Evolutionary conservation across 306 rosid species (phyloP), one percentile per base, ranked within the genome.

Genomic region (Vigna unguiculata): DNA sequence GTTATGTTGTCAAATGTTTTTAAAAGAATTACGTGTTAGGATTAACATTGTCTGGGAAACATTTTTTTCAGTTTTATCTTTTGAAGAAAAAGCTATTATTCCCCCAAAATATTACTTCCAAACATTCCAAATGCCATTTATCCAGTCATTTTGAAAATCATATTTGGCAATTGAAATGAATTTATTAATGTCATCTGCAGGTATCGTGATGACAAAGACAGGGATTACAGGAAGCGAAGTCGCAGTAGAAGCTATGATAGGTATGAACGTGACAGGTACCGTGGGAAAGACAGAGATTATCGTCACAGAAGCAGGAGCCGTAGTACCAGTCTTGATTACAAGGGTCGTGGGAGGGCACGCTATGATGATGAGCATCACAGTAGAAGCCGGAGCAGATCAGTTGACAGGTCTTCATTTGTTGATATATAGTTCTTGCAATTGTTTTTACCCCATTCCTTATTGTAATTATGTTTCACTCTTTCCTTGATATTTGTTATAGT

Each of bases 221-320:
- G 87, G 63, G 90, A 87, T 74, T 78, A 87, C 55, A 86, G 78
- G 84, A 91, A 75, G 84, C 87, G 92, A 84, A 89, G 92, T 65
- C 93, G 88, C 68, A 93, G 96, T 84, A 82, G 93, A 82, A 90
- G 96, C 77, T 71, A 71, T 70, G 98, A 91, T 30, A 88, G 86
- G 84, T 70, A 84, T 65, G 90, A 88, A 45, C 91, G 85, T 55
- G 91, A 89, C 76, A 83, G 89, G 82, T 69, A 84, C 76, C 87
- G 87, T 2, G 85, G 96, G 67, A 83, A 83, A 81, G 96, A 93
- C 45, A 88, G 69, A 66, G 92, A 86, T 63, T 67, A 69, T 81
- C 84, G 75, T 28, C 86, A 79, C 57, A 82, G 91, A 58, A 91
- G 96, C 86, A 84, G 90, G 85, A 93, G 97, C 88, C 83, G 74